Evolutionary conservation across 805 yeast species (phyloP).

Genomic region (Diddensiella transvaalensis): DNA sequence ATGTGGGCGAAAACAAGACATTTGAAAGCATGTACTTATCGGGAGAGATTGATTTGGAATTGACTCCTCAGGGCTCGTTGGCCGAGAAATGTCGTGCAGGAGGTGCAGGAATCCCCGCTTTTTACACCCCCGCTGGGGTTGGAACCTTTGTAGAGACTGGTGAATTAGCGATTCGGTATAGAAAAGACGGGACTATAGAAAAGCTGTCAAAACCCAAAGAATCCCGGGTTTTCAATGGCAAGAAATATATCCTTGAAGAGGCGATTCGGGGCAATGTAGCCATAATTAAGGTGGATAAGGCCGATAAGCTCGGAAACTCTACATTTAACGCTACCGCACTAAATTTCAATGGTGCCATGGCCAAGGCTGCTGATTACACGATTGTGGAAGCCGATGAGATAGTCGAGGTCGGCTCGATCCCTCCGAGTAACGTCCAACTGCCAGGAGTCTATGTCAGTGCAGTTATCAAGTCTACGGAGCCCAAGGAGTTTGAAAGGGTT

Average conservation of each 20-base stretch:
- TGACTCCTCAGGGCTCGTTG: constrained; percentile 51
- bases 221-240: constrained; percentile 42
- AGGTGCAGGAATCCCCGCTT: constrained; percentile 48
- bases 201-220: constrained; percentile 41
- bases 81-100: constrained; percentile 49
- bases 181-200: constrained; percentile 36
- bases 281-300: constrained; percentile 46
- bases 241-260: constrained; percentile 41
- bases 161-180: constrained; percentile 43
- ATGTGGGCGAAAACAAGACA: constrained; percentile 43
- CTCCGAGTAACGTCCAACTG: constrained; percentile 42
- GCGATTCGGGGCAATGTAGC: constrained; percentile 49
- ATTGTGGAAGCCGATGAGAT: constrained; percentile 47
- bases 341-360: constrained; percentile 43
- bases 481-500: constrained; percentile 42
- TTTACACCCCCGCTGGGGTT: constrained; percentile 48
- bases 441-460: constrained; percentile 41
- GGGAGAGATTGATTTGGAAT: constrained; percentile 45
- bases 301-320: constrained; percentile 47
- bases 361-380: constrained; percentile 40
- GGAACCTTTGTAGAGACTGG: constrained; percentile 51
- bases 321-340: constrained; percentile 44
- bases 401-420: constrained; percentile 43
- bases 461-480: constrained; percentile 38
- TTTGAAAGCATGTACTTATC: constrained; percentile 40